Evolutionary conservation across 2,329 filamentous ascomycete species (phyloP).

Genomic region (Ceratocystis harringtonii): DNA sequence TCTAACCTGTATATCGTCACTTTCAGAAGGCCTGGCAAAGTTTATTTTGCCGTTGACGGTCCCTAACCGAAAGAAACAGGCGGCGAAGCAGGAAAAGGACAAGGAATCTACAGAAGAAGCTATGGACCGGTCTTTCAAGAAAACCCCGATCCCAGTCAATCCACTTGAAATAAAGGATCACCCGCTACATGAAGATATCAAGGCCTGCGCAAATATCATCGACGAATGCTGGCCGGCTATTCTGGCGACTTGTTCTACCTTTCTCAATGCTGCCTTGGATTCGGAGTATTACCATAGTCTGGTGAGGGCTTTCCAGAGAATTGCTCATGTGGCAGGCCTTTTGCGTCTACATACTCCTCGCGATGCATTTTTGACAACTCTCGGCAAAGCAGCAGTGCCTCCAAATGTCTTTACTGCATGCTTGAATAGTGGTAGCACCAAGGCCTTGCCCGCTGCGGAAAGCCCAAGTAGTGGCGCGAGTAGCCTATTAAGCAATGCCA

Average conservation of each 20-base stretch:
- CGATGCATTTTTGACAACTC: constrained; percentile 85
- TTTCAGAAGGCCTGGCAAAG: constrained; percentile 85
- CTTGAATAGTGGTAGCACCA: constrained; percentile 34
- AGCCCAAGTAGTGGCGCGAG: constrained; percentile 24
- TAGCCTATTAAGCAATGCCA: constrained; percentile 54
- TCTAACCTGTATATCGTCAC: constrained; percentile 71
- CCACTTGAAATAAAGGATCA: constrained; percentile 63
- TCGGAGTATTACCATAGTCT: constrained; percentile 86
- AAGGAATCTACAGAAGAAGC: constrained; percentile 9
- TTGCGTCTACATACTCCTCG: constrained; percentile 70
- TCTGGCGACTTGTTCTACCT: constrained; percentile 87
- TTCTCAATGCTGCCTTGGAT: constrained; percentile 80
- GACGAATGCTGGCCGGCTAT: constrained; percentile 93
- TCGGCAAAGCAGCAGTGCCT: constrained; percentile 86
- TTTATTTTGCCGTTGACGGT: constrained; percentile 87
- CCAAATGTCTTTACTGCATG: constrained; percentile 55
- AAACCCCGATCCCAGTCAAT: constrained; percentile 67
- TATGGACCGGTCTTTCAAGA: constrained; percentile 51
- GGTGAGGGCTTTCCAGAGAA: constrained; percentile 84
- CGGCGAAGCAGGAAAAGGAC: constrained; percentile 29
- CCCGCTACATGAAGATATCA: constrained; percentile 53
- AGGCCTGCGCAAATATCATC: constrained; percentile 66
- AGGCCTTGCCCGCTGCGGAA: constrained; percentile 32
- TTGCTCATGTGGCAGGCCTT: constrained; percentile 86
- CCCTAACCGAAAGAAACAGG: constrained; percentile 40